Conservation (phyloP, 768 basidiomycete genomes). For the Kwoniella sp. region DNA sequence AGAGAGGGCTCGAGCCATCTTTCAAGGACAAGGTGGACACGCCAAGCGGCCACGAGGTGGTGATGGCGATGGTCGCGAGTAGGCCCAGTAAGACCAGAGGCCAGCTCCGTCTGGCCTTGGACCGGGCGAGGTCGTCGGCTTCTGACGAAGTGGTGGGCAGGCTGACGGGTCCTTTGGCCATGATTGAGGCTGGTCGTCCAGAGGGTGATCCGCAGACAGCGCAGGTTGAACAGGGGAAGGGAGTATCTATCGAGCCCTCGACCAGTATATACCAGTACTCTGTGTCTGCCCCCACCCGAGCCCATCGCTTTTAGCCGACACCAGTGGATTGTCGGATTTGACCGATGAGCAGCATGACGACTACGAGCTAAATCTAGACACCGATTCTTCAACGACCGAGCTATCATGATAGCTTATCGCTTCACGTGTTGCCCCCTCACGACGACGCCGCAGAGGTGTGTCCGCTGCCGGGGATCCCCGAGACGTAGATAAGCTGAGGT, state of each 20-base stretch:
- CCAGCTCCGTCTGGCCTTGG: constrained; percentile 6
- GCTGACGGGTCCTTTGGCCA: constrained; percentile 19
- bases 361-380: no score
- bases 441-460: no score
- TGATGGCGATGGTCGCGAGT: constrained; percentile 3
- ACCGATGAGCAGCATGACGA: no score
- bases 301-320: constrained; percentile 14
- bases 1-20: background rate
- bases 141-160: constrained; percentile 13
- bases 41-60: constrained; percentile 1
- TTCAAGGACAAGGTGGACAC: background rate
- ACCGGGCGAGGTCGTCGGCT: background rate
- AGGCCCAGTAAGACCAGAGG: constrained; percentile 15
- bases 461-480: no score
- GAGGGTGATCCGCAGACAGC: background rate
- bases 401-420: no score
- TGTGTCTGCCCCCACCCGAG: no score
- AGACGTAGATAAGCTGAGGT: no score
- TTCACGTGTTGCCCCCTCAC: no score
- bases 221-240: background rate
- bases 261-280: no score
- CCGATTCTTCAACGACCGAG: no score
- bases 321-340: no score
- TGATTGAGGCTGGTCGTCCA: background rate
- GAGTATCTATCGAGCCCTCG: no score